Evolutionary conservation across 352 stramenopile species (phyloP), one percentile per base, ranked within the genome.

Genomic region (Globisporangium abappressorium): DNA sequence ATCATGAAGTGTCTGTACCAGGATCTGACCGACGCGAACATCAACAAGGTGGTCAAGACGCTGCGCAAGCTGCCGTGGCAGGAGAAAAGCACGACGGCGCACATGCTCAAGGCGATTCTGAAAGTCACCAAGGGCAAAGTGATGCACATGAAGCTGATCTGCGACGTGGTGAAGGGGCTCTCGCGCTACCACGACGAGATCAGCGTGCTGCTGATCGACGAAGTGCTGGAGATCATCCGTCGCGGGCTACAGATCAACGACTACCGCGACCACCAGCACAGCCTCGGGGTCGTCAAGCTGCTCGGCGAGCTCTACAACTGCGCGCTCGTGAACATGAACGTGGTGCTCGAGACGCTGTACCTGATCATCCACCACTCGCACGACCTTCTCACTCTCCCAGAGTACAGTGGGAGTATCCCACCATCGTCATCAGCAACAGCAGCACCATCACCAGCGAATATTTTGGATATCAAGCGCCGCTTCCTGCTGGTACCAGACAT

Each of bases 351-450:
- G 54, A 92, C 92, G 63, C 77, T 99, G 14, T 98, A 98, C 70
- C 79, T 97, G 38, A 80, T 99, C 36, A 84, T 99, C 57, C 93
- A 99, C 69, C 91, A 98, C 74, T 97, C 95, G 41, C 97, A 99
- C 66, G 92, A 98, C 59, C 87, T 99, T 62, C 76, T 91, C 43
- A 80, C 64, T 18, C 66, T 92, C 9, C 80, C 84, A 0, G 79
- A 90, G 65, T 93, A 89, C 49, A 78, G 68, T 22, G 75, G 71
- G 26, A 64, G 73, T 18, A 73, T 72, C 22, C 58, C 79, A 2
- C 67, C 69, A 0, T 15, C 71, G 5, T 14, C 49, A 38, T 14
- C 56, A 47, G 41, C 54, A 46, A 12, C 38, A 43, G 36, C 36
- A 11, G 15, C 12, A 43, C 4, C 15, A 14, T 7, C 43, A 34